Base-by-base conservation (phyloP, 108 stramenopile genomes). In the Thalassiosira profunda region DNA sequence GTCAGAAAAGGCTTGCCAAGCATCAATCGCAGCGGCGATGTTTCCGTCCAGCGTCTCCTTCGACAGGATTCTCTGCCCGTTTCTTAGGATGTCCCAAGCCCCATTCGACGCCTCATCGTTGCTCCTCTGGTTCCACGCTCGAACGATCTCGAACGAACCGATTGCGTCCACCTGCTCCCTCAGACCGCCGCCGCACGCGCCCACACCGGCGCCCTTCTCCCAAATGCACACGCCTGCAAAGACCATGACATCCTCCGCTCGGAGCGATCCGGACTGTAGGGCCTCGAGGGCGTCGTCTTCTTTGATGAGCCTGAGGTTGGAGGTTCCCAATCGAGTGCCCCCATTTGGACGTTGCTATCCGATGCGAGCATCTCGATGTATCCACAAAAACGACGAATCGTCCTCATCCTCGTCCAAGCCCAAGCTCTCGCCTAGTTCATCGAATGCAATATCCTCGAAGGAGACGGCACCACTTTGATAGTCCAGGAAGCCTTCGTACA, bases 161-260 rank as follows among this genome's bases (percentile, higher is more conserved):
- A 74, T 43, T 9, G 47, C 56, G 40, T 74, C 73, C 20, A 74
- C 38, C 34, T 74, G 73, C 43, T 74, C 73, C 40, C 64, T n/a
- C 4, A 74, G 21, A 15, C 73, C 73, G 7, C 73, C 73, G 12
- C 47, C 43, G 4, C 47, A 74, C 4, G 7, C 11, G 14, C 73
- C 73, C 21, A 74, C 46, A 58, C 60, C 58, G 21, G 2, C 42
- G 29, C 49, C 66, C 40, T 74, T 74, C 33, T 74, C 73, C 73
- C 73, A 74, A 51, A 74, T 67, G 31, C 73, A 59, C 9, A 74
- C 73, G 21, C 66, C 66, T 11, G 61, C 38, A 18, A 74, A 74
- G 2, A 74, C 47, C 66, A 74, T 67, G 11, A 43, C 30, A 36
- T 74, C 73, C 23, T 74, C 26, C 46, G 26, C 17, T 12, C n/a